Conservation (phyloP, 441 rosid species). For the Kokia cookei region DNA sequence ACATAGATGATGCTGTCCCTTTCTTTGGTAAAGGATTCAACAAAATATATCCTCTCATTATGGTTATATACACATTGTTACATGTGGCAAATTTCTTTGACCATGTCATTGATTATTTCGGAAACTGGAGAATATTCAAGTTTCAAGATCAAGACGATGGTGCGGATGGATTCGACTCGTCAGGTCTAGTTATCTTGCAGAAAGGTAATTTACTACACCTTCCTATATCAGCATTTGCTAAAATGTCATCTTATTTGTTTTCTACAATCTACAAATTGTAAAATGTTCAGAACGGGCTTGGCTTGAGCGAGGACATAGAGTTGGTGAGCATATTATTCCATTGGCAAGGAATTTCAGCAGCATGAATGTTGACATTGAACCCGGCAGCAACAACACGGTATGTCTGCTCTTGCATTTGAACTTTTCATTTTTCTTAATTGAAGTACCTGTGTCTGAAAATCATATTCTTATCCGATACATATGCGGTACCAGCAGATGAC, state of each 20-base stretch:
- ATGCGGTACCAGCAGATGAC: slow-evolving; percentile 36
- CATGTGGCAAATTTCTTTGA: slow-evolving; percentile 69
- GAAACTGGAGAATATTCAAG: slow-evolving; percentile 63
- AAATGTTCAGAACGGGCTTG: slow-evolving; percentile 46
- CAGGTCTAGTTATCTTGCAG: slow-evolving; percentile 64
- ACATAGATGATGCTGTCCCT: slow-evolving; percentile 60
- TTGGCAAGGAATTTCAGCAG: slow-evolving; percentile 57
- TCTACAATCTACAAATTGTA: not conserved
- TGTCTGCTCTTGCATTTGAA: not conserved
- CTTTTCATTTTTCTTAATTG: not conserved
- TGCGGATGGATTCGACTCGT: slow-evolving; percentile 67
- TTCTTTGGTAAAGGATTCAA: slow-evolving; percentile 64
- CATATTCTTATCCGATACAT: not conserved
- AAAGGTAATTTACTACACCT: slow-evolving; percentile 35
- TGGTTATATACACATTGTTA: slow-evolving; percentile 69
- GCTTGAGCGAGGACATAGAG: slow-evolving; percentile 59
- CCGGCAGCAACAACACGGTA: slow-evolving; percentile 28
- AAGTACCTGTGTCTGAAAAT: not conserved
- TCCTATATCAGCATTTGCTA: too few species aligned
- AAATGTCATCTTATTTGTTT: not conserved
- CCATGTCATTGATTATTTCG: slow-evolving; percentile 60
- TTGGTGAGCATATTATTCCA: slow-evolving; percentile 70
- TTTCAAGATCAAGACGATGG: slow-evolving; percentile 54
- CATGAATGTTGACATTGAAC: slow-evolving; percentile 36
- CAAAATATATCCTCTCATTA: slow-evolving; percentile 74